A percentile compares a stretch with the other conserved stretches of the same genome.
phyloP scores from a whole-genome alignment of 176 grass and related monocot genomes.

The Miscanthus lutarioriparius region DNA sequence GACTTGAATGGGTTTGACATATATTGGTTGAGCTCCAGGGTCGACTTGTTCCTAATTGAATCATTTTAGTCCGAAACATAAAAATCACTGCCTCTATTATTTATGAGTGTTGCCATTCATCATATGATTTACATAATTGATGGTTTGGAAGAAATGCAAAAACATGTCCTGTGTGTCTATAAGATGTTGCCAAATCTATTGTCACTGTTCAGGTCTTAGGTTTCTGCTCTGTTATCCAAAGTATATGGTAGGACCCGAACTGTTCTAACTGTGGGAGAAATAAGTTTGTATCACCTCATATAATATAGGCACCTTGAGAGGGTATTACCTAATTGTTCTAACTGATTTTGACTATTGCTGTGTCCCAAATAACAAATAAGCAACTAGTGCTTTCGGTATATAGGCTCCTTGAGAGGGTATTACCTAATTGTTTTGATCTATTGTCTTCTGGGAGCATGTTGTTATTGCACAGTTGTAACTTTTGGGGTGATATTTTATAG shows the following conservation, averaged over 20 bases:
- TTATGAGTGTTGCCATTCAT: neutral
- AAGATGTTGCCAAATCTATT: neutral
- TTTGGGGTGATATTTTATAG: neutral
- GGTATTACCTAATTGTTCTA: too few relatives aligned
- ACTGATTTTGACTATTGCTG: conserved; percentile 2
- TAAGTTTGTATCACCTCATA: neutral
- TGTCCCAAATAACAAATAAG: neutral
- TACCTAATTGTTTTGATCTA: neutral
- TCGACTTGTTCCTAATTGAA: conserved; percentile 1
- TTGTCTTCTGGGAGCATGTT: neutral
- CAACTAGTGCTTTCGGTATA: neutral
- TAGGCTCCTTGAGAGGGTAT: neutral
- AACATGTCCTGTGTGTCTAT: neutral
- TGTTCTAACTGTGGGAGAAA: neutral
- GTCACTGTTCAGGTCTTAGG: neutral
- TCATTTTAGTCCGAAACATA: neutral
- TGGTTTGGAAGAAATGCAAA: neutral
- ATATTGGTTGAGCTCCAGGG: neutral
- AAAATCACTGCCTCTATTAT: neutral
- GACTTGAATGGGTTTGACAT: neutral
- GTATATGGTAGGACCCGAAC: neutral
- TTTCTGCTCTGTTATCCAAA: conserved; percentile 5
- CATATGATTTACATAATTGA: neutral
- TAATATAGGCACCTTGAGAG: neutral
- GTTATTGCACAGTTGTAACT: conserved; percentile 13